Conservation (phyloP, 768 basidiomycete genomes). For the Termitomyces sp. region DNA sequence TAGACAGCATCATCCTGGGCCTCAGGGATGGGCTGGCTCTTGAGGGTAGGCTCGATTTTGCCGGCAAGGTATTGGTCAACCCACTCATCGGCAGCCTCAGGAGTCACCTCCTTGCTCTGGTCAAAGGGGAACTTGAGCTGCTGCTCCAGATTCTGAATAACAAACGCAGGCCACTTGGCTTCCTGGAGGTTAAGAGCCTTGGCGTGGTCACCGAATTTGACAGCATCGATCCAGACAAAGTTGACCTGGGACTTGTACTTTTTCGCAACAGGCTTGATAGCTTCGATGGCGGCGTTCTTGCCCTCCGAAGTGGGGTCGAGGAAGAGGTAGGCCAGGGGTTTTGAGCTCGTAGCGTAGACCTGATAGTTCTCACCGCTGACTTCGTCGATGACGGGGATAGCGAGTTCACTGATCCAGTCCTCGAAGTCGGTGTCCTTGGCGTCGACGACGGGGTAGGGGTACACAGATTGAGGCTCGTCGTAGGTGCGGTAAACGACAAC, state of each 20-base stretch:
- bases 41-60: constrained; percentile 78
- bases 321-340: constrained; percentile 95
- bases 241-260: constrained; percentile 86
- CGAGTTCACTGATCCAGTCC: constrained; percentile 78
- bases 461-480: constrained; percentile 76
- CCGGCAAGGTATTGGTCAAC: constrained; percentile 68
- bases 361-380: constrained; percentile 94
- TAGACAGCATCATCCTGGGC: constrained; percentile 81
- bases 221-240: constrained; percentile 97
- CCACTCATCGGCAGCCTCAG: constrained; percentile 56
- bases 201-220: constrained; percentile 94
- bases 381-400: constrained; percentile 87
- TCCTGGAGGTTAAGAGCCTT: constrained; percentile 88
- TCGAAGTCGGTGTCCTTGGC: constrained; percentile 62
- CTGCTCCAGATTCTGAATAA: constrained; percentile 80
- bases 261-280: constrained; percentile 73
- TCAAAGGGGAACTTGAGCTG: constrained; percentile 91
- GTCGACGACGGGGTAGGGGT: constrained; percentile 61
- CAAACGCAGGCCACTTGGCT: constrained; percentile 90
- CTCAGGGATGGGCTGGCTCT: constrained; percentile 86
- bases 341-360: constrained; percentile 73
- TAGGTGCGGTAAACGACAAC: constrained; percentile 91
- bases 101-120: constrained; percentile 60
- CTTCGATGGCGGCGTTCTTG: constrained; percentile 63
- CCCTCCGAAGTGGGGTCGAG: constrained; percentile 73